Evolutionary conservation across 2,329 filamentous ascomycete species (phyloP).

Genomic region (Gaeumannomyces tritici): DNA sequence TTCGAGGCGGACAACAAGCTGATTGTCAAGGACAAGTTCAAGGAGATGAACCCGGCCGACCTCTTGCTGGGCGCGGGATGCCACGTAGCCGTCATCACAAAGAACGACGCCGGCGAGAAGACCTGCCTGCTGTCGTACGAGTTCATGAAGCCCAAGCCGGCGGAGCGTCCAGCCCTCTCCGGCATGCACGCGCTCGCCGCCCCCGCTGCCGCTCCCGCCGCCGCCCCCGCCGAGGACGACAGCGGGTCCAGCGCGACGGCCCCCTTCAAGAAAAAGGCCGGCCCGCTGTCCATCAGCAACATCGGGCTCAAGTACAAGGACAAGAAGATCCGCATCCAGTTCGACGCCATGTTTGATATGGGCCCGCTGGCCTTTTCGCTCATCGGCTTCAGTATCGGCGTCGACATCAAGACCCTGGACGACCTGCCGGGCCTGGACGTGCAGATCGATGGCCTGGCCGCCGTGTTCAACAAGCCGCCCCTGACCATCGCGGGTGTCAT

Average conservation of each 20-base stretch:
- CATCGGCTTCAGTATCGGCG: constrained; percentile 21
- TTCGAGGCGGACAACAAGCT: constrained; percentile 4
- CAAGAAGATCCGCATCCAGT: constrained; percentile 16
- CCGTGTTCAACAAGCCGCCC: constrained; percentile 22
- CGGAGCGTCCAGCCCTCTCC: no score
- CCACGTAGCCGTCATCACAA: constrained; percentile 16
- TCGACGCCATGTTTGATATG: constrained; percentile 24
- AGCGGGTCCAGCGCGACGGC: constrained; percentile 11
- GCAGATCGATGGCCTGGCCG: constrained; percentile 21
- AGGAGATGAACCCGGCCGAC: constrained; percentile 8
- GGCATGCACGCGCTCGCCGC: background rate
- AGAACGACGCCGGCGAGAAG: constrained; percentile 5
- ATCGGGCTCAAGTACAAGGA: constrained; percentile 24
- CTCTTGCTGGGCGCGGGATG: constrained; percentile 13
- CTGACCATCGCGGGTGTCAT: constrained; percentile 25
- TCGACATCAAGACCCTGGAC: constrained; percentile 13
- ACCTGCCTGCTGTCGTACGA: constrained; percentile 15
- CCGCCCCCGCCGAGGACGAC: background rate
- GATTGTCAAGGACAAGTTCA: constrained; percentile 12
- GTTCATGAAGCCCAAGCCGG: constrained; percentile 13
- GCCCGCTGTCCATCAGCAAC: constrained; percentile 22
- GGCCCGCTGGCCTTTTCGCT: constrained; percentile 24
- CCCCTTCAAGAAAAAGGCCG: constrained; percentile 18
- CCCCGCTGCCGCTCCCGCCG: no score
- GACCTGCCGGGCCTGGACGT: constrained; percentile 7